Evolutionary conservation across 2,329 filamentous ascomycete species (phyloP).

Genomic region (Cordyceps militaris): DNA sequence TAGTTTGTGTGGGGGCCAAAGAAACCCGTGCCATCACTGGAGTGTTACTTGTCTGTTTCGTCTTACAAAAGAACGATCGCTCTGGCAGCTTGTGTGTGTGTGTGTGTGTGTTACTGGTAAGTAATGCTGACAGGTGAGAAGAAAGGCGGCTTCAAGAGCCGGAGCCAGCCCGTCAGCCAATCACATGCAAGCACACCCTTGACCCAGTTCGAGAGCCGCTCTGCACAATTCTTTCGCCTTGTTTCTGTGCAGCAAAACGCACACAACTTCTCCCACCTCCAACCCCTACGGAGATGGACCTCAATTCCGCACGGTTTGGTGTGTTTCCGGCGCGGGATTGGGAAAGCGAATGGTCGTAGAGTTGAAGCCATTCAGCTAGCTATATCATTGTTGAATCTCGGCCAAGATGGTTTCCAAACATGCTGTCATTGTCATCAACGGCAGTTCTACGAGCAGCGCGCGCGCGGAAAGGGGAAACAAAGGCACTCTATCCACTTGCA

Average conservation of each 20-base stretch:
- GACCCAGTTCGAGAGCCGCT: background rate
- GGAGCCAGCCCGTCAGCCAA: no score
- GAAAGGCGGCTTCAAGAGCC: no score
- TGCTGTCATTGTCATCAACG: no score
- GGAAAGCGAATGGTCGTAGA: background rate
- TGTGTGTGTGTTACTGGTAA: no score
- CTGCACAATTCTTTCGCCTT: background rate
- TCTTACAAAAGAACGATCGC: background rate
- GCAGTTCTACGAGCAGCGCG: no score
- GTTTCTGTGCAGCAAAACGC: background rate
- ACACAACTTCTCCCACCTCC: background rate
- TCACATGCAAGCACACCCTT: no score
- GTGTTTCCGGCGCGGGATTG: background rate
- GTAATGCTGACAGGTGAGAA: no score
- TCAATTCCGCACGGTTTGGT: background rate
- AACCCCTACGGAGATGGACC: constrained; percentile 5
- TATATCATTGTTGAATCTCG: no score
- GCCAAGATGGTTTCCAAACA: no score
- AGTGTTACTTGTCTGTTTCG: background rate
- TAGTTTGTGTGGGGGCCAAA: background rate
- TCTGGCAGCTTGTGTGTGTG: background rate
- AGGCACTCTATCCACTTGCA: no score
- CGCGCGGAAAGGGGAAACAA: no score
- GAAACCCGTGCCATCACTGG: background rate
- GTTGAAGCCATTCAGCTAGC: background rate